Conservation (phyloP, 2,329 filamentous ascomycete genomes). For the Ilyonectria mors-panacis region DNA sequence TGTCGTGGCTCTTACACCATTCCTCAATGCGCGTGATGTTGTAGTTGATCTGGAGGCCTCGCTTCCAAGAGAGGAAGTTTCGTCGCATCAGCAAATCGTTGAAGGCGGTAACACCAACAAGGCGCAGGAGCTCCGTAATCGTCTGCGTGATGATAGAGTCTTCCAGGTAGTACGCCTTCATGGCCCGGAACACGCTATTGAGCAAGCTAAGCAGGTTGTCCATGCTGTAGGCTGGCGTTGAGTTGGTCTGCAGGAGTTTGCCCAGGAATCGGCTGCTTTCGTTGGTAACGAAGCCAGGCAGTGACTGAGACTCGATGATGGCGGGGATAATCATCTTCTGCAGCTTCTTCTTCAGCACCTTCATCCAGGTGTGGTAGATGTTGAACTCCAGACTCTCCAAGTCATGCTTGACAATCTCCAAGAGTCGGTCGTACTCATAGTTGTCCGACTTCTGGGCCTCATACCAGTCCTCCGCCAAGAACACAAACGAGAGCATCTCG, state of each 20-base stretch:
- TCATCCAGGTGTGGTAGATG: conserved; percentile 99
- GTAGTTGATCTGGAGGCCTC: conserved; percentile 99
- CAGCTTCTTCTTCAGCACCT: conserved; percentile 98
- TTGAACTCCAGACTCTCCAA: conserved; percentile 99
- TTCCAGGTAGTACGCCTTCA: conserved; percentile 98
- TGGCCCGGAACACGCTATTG: conserved; percentile 97
- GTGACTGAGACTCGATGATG: conserved; percentile 98
- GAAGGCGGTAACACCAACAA: conserved; percentile 98
- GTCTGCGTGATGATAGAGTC: conserved; percentile 97
- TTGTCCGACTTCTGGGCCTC: conserved; percentile 99
- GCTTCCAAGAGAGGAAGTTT: conserved; percentile 99
- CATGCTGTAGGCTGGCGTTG: conserved; percentile 97
- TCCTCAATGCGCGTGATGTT: conserved; percentile 99
- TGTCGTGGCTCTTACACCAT: conserved; percentile 99
- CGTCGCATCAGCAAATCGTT: conserved; percentile 98
- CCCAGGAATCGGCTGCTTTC: conserved; percentile 98
- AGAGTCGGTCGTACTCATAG: conserved; percentile 96
- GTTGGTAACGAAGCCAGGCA: conserved; percentile 98
- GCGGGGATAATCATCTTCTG: conserved; percentile 99
- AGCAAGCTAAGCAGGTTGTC: conserved; percentile 95
- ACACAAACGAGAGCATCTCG: conserved; percentile 99
- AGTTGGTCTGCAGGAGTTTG: conserved; percentile 93
- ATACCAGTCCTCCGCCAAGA: conserved; percentile 99
- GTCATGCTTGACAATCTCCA: conserved; percentile 99
- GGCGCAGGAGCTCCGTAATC: conserved; percentile 90